Conservation (phyloP, 2,329 filamentous ascomycete species). For the Colletotrichum camelliae region DNA sequence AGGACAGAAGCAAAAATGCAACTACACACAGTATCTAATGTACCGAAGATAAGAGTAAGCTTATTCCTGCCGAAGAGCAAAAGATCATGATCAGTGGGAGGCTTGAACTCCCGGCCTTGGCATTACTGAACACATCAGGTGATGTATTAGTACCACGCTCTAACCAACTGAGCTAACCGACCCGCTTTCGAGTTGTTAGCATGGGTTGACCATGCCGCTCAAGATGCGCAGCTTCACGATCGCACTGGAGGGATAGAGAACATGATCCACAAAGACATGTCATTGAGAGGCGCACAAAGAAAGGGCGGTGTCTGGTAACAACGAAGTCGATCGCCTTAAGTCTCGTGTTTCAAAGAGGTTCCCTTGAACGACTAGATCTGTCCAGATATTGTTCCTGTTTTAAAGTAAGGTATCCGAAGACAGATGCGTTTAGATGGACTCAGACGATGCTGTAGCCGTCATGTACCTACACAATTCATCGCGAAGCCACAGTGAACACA, state of each 20-base stretch:
- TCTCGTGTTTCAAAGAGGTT: neutral
- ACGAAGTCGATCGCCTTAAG: neutral
- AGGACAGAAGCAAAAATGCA: neutral
- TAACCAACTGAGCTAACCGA: slow-evolving; percentile 23
- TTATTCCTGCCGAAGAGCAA: neutral
- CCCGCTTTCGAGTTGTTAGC: neutral
- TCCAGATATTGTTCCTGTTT: neutral
- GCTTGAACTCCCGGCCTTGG: slow-evolving; percentile 22
- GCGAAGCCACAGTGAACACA: neutral
- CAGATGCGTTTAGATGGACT: neutral
- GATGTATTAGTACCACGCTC: slow-evolving; percentile 22
- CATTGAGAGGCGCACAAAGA: neutral
- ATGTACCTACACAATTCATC: neutral
- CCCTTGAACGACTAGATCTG: neutral
- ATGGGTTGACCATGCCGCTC: fast-evolving
- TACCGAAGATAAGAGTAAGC: fast-evolving
- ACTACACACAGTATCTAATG: fast-evolving
- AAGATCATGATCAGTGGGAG: slow-evolving; percentile 12
- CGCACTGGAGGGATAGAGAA: neutral
- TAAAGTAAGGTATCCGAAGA: neutral
- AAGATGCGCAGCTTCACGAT: neutral
- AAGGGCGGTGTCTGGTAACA: neutral
- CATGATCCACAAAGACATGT: neutral
- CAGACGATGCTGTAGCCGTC: neutral
- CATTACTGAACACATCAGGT: slow-evolving; percentile 12